Conservation (phyloP, 805 yeast species). For the Yamadazyma laniorum region DNA sequence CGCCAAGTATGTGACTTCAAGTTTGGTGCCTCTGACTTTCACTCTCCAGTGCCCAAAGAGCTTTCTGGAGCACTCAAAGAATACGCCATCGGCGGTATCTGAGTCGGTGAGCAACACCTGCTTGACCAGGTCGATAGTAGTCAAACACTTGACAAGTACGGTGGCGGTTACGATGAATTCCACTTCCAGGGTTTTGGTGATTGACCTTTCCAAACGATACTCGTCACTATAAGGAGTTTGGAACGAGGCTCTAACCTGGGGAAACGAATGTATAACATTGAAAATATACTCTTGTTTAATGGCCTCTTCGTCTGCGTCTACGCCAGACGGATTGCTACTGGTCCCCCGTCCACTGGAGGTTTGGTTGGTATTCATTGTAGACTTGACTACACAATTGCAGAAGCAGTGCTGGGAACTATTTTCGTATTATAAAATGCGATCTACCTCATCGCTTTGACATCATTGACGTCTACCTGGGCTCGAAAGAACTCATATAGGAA, state of each 20-base stretch:
- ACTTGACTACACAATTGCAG: too few species aligned
- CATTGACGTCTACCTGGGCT: too few species aligned
- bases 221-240: background rate
- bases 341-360: too few species aligned
- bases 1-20: slow-evolving; percentile 3
- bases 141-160: background rate
- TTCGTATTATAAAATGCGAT: too few species aligned
- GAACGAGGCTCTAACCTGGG: background rate
- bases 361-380: too few species aligned
- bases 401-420: too few species aligned
- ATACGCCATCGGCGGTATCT: background rate
- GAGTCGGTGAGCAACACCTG: background rate
- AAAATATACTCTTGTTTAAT: background rate
- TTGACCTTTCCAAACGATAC: background rate
- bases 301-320: background rate
- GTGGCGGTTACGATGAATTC: background rate
- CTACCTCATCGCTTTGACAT: too few species aligned
- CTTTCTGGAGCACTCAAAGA: background rate
- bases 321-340: too few species aligned
- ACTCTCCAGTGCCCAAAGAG: slow-evolving; percentile 11
- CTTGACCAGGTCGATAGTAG: background rate
- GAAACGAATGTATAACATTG: background rate
- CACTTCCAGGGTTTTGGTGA: background rate
- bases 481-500: slow-evolving; percentile 36
- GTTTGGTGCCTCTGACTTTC: slow-evolving; percentile 2